These are phyloP conservation scores for Leptographium lundbergii DNA, from an alignment of 2,329 filamentous ascomycete species.

Conservation along the genomic window DNA sequence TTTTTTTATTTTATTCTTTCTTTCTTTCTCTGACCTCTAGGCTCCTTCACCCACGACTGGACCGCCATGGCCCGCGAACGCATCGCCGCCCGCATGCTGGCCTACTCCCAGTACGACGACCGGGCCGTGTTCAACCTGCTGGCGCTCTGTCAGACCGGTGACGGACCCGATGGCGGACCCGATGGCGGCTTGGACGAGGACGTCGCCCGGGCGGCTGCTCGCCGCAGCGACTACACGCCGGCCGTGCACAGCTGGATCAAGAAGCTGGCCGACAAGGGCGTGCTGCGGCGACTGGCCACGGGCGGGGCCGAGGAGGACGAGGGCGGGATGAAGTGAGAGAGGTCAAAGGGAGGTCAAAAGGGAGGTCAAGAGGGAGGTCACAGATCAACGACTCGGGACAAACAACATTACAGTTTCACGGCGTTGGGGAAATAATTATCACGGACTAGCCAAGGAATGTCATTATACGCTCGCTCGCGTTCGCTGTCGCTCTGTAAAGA, in stretches of 20 bases:
- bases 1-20: constrained; percentile 8
- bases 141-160: constrained; percentile 44
- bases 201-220: constrained; percentile 36
- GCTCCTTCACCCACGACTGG: constrained; percentile 44
- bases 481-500: neutral
- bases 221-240: constrained; percentile 56
- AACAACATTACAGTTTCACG: neutral
- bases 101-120: constrained; percentile 6
- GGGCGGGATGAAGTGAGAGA: neutral
- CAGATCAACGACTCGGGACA: no score
- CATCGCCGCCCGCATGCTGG: constrained; percentile 51
- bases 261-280: constrained; percentile 53
- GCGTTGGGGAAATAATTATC: neutral
- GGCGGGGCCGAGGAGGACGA: constrained; percentile 2
- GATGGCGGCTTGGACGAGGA: constrained; percentile 25
- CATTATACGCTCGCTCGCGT: neutral
- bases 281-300: constrained; percentile 31
- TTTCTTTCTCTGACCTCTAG: constrained; percentile 12
- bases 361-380: no score
- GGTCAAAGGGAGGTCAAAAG: no score
- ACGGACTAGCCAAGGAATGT: neutral
- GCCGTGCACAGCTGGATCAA: constrained; percentile 58
- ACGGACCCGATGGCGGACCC: neutral
- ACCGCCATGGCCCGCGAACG: constrained; percentile 48
- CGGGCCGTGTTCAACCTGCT: constrained; percentile 44